Evolutionary conservation across 2,329 filamentous ascomycete species (phyloP), one percentile per base, ranked within the genome.

Genomic region (Alternaria atra): DNA sequence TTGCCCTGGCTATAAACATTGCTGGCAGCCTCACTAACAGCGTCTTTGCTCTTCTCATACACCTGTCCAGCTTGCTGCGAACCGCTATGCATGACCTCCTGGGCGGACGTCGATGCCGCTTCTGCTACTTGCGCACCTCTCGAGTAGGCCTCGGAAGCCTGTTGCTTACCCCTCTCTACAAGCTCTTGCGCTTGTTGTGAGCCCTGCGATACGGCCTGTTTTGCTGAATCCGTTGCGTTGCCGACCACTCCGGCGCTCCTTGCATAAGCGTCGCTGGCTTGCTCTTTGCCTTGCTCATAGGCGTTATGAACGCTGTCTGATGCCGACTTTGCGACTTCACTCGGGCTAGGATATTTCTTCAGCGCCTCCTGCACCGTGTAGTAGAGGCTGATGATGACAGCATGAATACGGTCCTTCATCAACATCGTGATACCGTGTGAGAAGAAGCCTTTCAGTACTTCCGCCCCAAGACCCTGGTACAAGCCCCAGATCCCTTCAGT

Each of bases 361-460:
- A 81, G 75, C n/a, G 77, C 63, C 58, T 80, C 80, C n/a, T 91
- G 78, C 2, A 90, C 73, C 6, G 89, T 72, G 67, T 92, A 91
- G 79, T 94, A 96, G 5, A 90, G 70, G 64, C 87, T 87, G 60
- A 96, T 86, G 57, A 97, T 87, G 15, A 89, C 77, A 29, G 86
- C 84, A 75, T 97, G 91, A 8, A 95, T 86, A 5, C 86, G 81
- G 57, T 94, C 91, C 79, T 97, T 97, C 60, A 91, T 88, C 55
- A 94, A 81, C 91, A 97, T 97, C 1, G 93, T 94, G 52, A 93
- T 85, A 0, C 93, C 93, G 71, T 97, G 93, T 23, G 88, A 89
- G 71, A 97, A 89, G 80, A 97, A 96, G 0, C 91, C 91, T 71
- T 93, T 94, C 8, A 94, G 78, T 3, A 97, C 84, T 78, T 96